A percentile compares a stretch with the other conserved stretches of the same genome.
Conservation (phyloP, 768 basidiomycete species). For the Termitomyces sp. region DNA sequence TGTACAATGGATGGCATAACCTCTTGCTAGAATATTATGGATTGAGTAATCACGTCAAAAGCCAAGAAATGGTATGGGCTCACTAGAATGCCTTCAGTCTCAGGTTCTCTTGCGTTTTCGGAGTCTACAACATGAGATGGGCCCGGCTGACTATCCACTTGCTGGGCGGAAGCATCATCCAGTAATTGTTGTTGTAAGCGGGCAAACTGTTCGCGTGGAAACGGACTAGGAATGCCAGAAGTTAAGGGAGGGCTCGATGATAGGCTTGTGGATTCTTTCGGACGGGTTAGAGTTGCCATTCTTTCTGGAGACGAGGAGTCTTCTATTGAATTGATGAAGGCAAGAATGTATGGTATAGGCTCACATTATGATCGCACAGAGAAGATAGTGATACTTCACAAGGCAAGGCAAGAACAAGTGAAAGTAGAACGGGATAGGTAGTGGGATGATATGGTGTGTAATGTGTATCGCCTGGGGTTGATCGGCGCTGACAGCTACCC, state of each 20-base stretch:
- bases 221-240: constrained; percentile 36
- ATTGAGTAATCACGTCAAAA: constrained; percentile 1
- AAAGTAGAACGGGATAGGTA: not conserved
- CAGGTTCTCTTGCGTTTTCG: constrained; percentile 3
- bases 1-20: constrained; percentile 69
- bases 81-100: constrained; percentile 15
- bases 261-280: constrained; percentile 23
- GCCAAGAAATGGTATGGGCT: not conserved
- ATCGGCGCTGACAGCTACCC: not conserved
- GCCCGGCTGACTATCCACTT: constrained; percentile 7
- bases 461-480: constrained; percentile 1
- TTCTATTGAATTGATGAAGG: not conserved
- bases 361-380: constrained; percentile 2
- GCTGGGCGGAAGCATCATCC: not conserved
- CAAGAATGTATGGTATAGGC: not conserved
- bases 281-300: constrained; percentile 41
- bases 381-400: not conserved
- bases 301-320: not conserved
- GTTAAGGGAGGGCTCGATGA: constrained; percentile 23
- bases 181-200: constrained; percentile 12
- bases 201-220: constrained; percentile 33
- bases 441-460: not conserved
- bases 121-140: constrained; percentile 9
- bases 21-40: constrained; percentile 42
- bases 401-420: not conserved